These are phyloP conservation scores for Blastocystis hominis DNA, from an alignment of 352 stramenopile species.

Conservation along the genomic window DNA sequence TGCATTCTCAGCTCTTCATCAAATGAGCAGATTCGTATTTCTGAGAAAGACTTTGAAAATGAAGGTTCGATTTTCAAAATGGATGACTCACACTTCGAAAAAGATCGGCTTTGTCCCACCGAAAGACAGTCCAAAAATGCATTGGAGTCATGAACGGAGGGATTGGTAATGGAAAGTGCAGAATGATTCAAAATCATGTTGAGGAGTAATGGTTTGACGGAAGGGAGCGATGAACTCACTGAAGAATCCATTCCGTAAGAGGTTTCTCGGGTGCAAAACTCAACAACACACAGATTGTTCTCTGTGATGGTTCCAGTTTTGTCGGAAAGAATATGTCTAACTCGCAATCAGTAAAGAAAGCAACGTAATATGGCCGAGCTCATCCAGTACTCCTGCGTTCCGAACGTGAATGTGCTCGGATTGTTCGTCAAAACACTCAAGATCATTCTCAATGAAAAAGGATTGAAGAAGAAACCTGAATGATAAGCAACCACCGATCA, in stretches of 20 bases:
- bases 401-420: constrained; percentile 39
- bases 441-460: constrained; percentile 50
- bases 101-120: neutral
- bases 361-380: constrained; percentile 47
- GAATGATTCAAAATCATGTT: constrained; percentile 52
- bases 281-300: constrained; percentile 42
- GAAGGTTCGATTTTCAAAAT: too few species aligned
- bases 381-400: constrained; percentile 37
- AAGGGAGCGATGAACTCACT: neutral
- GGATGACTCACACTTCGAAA: neutral
- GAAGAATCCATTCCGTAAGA: neutral
- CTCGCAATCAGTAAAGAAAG: neutral
- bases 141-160: neutral
- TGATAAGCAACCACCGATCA: neutral
- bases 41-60: constrained; percentile 15
- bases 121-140: neutral
- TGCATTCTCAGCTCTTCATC: neutral
- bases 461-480: constrained; percentile 1
- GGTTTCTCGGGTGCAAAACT: neutral
- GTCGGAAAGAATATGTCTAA: constrained; percentile 52
- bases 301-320: constrained; percentile 57
- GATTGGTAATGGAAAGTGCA: constrained; percentile 11
- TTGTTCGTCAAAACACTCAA: constrained; percentile 16
- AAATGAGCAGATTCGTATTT: neutral
- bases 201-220: neutral